Evolutionary conservation across 306 rosid genomes (phyloP), one percentile per base, ranked within the genome.

Genomic region (Quercus cerris): DNA sequence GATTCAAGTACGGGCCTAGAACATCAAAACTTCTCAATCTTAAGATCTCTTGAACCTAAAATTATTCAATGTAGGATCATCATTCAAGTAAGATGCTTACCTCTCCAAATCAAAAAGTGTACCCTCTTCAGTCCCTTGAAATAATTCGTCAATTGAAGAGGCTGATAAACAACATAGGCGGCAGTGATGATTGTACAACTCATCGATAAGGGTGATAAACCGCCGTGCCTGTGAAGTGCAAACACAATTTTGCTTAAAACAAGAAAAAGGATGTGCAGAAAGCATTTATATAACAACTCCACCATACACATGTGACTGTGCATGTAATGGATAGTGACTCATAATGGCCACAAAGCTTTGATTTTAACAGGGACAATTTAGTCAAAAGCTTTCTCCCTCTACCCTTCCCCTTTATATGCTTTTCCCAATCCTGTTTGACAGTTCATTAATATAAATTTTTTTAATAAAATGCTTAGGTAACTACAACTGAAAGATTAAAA

Each of bases 91-190:
- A 46, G 68, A 80, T 72, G 83, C 70, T 79, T 78, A 91, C 99
- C 99, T 95, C 85, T 95, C 99, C 89, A 91, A 78, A 90, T 93
- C 93, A 83, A 95, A 93, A 77, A 93, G 99, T 74, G 97, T 76
- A 54, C 99, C 99, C 78, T 95, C 98, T 71, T 91, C 96, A 7
- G 98, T 93, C 87, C 99, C 97, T 85, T 95, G 97, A 88, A 95
- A 95, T 84, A 93, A 84, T 59, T 90, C 94, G 68, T 95, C 99
- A 83, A 93, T 90, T 78, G 97, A 83, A 79, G 97, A 82, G 78
- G 97, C 94, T 71, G 98, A 96, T 79, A 80, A 90, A 78, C 95
- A 93, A 84, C 82, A 88, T 38, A 95, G 87, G 80, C 91, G 70
- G 84, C 97, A 93, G 75, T 90, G 99, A 80, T 86, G 99, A 81